A percentile compares a stretch with the other conserved stretches of the same genome.
Evolutionary conservation across 768 basidiomycete genomes (phyloP).

Genomic region (Chiua virens): DNA sequence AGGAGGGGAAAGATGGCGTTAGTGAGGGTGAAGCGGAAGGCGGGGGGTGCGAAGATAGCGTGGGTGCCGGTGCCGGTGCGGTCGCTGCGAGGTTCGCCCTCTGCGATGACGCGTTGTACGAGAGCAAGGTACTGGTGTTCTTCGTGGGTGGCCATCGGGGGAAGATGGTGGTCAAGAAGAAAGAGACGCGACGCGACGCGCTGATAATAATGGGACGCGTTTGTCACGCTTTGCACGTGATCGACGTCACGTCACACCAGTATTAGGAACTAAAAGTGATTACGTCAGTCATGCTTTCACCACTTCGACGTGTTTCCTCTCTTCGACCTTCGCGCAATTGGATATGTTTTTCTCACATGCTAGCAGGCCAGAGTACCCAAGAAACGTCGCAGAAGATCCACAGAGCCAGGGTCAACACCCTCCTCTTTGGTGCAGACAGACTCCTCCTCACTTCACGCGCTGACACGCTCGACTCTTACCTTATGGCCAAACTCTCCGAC

Average conservation of each 20-base stretch:
- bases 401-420: constrained; percentile 25
- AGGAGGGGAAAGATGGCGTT: constrained; percentile 79
- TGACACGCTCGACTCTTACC: constrained; percentile 18
- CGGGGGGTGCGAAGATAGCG: constrained; percentile 88
- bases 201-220: constrained; percentile 1
- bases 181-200: constrained; percentile 5
- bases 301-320: constrained; percentile 7
- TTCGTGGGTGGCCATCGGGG: constrained; percentile 60
- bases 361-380: not conserved
- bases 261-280: not conserved
- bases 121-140: constrained; percentile 89
- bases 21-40: constrained; percentile 85
- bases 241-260: constrained; percentile 13
- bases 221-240: constrained; percentile 12
- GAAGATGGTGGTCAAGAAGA: constrained; percentile 10
- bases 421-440: constrained; percentile 28
- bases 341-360: not conserved
- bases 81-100: constrained; percentile 80
- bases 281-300: not conserved
- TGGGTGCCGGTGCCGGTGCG: constrained; percentile 94
- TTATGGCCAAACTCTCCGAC: constrained; percentile 24
- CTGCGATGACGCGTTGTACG: constrained; percentile 70
- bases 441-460: constrained; percentile 21
- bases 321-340: constrained; percentile 4
- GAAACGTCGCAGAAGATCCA: constrained; percentile 14